Base-by-base conservation (phyloP, 2,329 filamentous ascomycete species). In the Aureobasidium sp. region DNA sequence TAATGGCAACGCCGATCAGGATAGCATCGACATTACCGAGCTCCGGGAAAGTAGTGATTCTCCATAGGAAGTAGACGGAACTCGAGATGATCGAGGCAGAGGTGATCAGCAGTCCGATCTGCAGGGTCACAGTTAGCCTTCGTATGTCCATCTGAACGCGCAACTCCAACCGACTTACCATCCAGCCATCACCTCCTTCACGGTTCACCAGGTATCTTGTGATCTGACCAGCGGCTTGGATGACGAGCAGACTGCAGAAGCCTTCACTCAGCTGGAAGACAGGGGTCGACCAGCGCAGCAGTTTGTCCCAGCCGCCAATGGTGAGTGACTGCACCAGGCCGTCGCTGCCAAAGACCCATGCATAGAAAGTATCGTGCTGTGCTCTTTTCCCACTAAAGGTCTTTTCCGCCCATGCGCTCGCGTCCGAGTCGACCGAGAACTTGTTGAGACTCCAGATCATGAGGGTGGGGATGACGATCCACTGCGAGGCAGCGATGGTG, bases 381-480 rank as follows among this genome's bases (percentile, higher is more conserved):
- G 83, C 81, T 63, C 85, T 80, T 66, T 89, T 83, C 42, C 85
- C 83, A 60, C 81, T 83, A 68, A 94, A 86, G 0, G 89, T 93
- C 66, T 87, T 82, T 74, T 91, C 88, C 15, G 94, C 88, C 91
- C 91, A 96, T 70, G 85, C 86, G 48, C 77, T 79, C 66, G 82
- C 83, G 68, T 86, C 88, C n/a, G 87, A 83, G 71, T 97, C 93
- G 68, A 96, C 88, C 52, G 92, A 95, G 75, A 97, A 97, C 69
- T 94, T 90, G 75, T 94, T 93, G 71, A 99, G 79, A 37, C 91
- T 89, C 92, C 93, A 97, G 71, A 99, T 96, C 71, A 97, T 81
- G 66, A 99, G 81, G 24, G 85, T 81, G 2, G 92, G 91, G 63
- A 97, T 86, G 63, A 96, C 81, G 64, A 97, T 75, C 86, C 90